Evolutionary conservation across 768 basidiomycete species (phyloP), one percentile per base, ranked within the genome.

Genomic region (Boletus rubescentipes): DNA sequence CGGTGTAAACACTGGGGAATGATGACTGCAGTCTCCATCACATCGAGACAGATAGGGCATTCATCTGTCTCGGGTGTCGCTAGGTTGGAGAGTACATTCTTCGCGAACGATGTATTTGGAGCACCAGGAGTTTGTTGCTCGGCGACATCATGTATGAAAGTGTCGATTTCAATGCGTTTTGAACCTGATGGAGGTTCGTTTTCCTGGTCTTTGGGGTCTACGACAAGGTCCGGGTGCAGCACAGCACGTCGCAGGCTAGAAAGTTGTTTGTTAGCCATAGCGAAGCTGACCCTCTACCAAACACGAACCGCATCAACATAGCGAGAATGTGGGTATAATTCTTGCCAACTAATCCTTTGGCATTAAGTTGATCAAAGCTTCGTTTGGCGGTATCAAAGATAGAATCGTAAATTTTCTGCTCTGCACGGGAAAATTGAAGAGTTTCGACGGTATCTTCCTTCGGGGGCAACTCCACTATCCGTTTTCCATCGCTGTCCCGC

Each of bases 241-340:
- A 97, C 94, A 9, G 94, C 94, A 51, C 93, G 92, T 31, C 96
- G 88, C 29, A 97, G 71, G 55, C 91, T 93, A 59, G 8, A 44
- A 15, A 41, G 57, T 34, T 44, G 23, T n/a, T 39, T 14, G 45
- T 67, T 41, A 60, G 47, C 49, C 30, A 20, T 18, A 32, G 21
- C 12, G 50, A 30, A 18, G 38, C 15, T 41, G 30, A 49, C 4
- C 3, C 16, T 15, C 6, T 46, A 29, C 21, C 49, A 38, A 52
- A 16, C 29, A 71, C 80, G 23, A 51, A 93, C 93, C 87, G 82
- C 91, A 96, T 96, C 30, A 98, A 77, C 89, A 96, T 93, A 12
- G 94, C 92, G 62, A 98, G 80, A 66, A 94, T 92, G 68, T 91
- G 84, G 18, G 90, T 88, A 68, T 89, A 88, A 61, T 93, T 92